Percentiles rank a stretch among this genome's conserved stretches.
Conservation (phyloP, 805 yeast species). For the Saccharomyces eubayanus region DNA sequence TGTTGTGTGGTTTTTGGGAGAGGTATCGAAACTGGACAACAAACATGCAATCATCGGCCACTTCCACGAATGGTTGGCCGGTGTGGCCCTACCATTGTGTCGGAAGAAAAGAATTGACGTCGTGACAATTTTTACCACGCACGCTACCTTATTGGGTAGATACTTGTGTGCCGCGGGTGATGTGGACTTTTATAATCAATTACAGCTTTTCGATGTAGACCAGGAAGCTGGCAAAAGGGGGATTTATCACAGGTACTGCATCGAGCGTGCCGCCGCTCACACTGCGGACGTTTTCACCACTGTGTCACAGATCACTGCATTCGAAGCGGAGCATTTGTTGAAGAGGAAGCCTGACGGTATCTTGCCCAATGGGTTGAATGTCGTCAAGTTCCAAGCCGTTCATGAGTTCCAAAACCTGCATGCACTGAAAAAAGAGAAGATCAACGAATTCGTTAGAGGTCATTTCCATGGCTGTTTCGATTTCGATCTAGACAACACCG, state of each 20-base stretch:
- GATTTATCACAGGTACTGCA: conserved; percentile 92
- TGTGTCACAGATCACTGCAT: conserved; percentile 93
- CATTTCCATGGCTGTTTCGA: conserved; percentile 96
- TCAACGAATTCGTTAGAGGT: conserved; percentile 90
- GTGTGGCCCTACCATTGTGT: conserved; percentile 88
- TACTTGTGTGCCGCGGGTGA: conserved; percentile 95
- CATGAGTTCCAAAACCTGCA: conserved; percentile 97
- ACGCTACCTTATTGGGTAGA: conserved; percentile 91
- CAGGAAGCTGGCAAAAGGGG: conserved; percentile 98
- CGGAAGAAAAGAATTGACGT: conserved; percentile 86
- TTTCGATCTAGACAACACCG: conserved; percentile 86
- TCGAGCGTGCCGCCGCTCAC: conserved; percentile 94
- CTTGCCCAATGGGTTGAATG: conserved; percentile 92
- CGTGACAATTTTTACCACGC: conserved; percentile 93
- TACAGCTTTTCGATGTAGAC: conserved; percentile 85
- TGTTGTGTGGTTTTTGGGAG: conserved; percentile 96
- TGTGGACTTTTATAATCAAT: conserved; percentile 89
- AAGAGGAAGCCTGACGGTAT: conserved; percentile 98
- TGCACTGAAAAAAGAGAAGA: conserved; percentile 82
- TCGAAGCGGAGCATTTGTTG: conserved; percentile 83
- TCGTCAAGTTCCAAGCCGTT: conserved; percentile 91
- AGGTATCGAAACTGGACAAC: conserved; percentile 73
- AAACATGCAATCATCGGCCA: conserved; percentile 88
- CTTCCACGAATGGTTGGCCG: conserved; percentile 97
- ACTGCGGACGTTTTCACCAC: conserved; percentile 95